Percentiles rank a stretch among this genome's conserved stretches.
Conservation (phyloP, 2,329 filamentous ascomycete genomes). For the Torrubiella hemipterigena region DNA sequence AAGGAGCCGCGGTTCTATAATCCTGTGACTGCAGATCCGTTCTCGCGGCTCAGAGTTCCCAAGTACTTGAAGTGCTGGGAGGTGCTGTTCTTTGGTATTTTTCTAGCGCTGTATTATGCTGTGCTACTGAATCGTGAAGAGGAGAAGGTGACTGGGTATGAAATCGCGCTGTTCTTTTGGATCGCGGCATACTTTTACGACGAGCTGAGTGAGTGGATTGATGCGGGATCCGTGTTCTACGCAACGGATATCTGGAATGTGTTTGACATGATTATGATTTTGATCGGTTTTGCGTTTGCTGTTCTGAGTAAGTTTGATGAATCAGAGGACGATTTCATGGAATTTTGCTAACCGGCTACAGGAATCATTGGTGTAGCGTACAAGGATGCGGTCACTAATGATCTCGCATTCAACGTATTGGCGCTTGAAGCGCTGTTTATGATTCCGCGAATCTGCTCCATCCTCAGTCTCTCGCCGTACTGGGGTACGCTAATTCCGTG, state of each 20-base stretch:
- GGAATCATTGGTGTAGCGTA: slow-evolving; percentile 28
- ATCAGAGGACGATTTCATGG: background rate
- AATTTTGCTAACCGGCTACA: slow-evolving; percentile 9
- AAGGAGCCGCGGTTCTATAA: slow-evolving; percentile 74
- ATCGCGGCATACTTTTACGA: slow-evolving; percentile 81
- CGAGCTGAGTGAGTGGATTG: slow-evolving; percentile 71
- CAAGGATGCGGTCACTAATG: slow-evolving; percentile 50
- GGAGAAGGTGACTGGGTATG: slow-evolving; percentile 51
- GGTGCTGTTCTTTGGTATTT: slow-evolving; percentile 65
- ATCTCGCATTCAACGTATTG: slow-evolving; percentile 79
- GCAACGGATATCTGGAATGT: slow-evolving; percentile 72
- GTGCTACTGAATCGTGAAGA: slow-evolving; percentile 66
- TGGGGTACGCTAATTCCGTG: slow-evolving; percentile 86
- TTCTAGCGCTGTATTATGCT: slow-evolving; percentile 73
- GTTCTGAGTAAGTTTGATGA: slow-evolving; percentile 47
- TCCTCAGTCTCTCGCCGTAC: slow-evolving; percentile 78
- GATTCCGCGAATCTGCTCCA: slow-evolving; percentile 77
- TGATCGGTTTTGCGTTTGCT: slow-evolving; percentile 60
- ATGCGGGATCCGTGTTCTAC: slow-evolving; percentile 81
- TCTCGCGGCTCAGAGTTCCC: slow-evolving; percentile 65
- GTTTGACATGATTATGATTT: slow-evolving; percentile 63
- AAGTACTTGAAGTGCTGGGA: slow-evolving; percentile 79
- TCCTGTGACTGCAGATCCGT: slow-evolving; percentile 52
- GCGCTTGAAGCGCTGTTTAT: slow-evolving; percentile 82
- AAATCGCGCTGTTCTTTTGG: slow-evolving; percentile 72